Base-by-base conservation (phyloP, 495 filamentous ascomycete genomes). In the Platismatia glauca region DNA sequence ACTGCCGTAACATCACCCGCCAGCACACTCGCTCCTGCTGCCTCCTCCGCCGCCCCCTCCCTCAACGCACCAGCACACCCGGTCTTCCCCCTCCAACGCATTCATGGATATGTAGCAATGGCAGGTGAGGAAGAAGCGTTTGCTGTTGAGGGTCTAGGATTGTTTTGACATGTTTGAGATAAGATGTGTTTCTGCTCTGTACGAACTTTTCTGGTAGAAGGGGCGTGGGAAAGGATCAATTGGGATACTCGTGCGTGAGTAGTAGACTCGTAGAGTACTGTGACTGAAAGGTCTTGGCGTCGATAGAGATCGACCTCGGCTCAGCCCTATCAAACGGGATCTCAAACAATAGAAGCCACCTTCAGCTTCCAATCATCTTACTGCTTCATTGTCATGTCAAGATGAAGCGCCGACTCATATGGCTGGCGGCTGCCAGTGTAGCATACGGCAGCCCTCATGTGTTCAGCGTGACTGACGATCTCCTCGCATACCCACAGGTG, bases 401-500 rank as follows among this genome's bases (percentile, higher is more conserved):
- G 27, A 70, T 70, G 68, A 71, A 62, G 57, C 59, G 43, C 41
- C 43, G 52, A 22, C 44, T 64, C 29, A 41, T 67, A 24, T 69
- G 67, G 68, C 73, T 78, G 60, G 75, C 70, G 18, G 71, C 75
- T 7, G 72, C 71, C 52, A 60, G 67, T 43, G 13, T 77, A 58
- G 78, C 74, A 33, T 74, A 77, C 64, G 85, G 82, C 7, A 78
- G 73, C 62, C 83, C 80, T 63, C 78, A 78, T 69, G 75, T 82
- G 34, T 92, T 91, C 75, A 90, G 84, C 69, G 87, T 96, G 38
- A 84, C 95, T 68, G 92, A 97, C 70, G 94, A 98, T 72, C 72
- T 98, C 13, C 79, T 96, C 41, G 93, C 94, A 27, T 90, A 88
- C 77, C 94, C 94, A 33, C 94, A 97, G 78, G 91, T 95, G 75